These are phyloP conservation scores for Trichoderma sp. DNA, from an alignment of 2,329 filamentous ascomycete genomes.

Conservation along the genomic window DNA sequence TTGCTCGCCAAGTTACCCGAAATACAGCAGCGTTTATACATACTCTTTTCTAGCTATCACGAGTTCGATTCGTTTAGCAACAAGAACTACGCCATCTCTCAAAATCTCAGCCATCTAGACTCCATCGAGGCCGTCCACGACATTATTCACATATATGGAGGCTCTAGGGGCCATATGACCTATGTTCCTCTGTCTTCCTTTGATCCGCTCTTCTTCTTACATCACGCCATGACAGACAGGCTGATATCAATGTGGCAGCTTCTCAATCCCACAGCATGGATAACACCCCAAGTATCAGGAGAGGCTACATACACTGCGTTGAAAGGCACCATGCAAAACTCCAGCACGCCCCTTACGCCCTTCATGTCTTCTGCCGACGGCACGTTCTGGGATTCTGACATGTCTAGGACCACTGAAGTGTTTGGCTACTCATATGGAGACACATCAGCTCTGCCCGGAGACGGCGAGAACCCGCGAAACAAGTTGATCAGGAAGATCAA, in stretches of 20 bases:
- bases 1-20: constrained; percentile 49
- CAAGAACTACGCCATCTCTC: constrained; percentile 59
- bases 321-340: constrained; percentile 55
- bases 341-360: constrained; percentile 62
- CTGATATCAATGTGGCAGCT: constrained; percentile 76
- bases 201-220: constrained; percentile 77
- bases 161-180: constrained; percentile 66
- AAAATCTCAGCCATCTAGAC: constrained; percentile 54
- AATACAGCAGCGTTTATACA: constrained; percentile 65
- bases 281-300: constrained; percentile 56
- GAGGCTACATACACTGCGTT: constrained; percentile 63
- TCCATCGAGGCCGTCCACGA: constrained; percentile 68
- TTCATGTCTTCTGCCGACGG: constrained; percentile 62
- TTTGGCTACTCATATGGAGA: constrained; percentile 80
- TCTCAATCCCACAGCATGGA: constrained; percentile 68
- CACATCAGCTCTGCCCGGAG: constrained; percentile 36
- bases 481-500: constrained; percentile 54
- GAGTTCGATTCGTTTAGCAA: constrained; percentile 71
- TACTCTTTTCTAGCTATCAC: constrained; percentile 66
- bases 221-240: constrained; percentile 76
- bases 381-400: constrained; percentile 68
- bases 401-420: constrained; percentile 56
- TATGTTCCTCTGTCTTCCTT: constrained; percentile 73
- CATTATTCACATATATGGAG: constrained; percentile 60
- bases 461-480: constrained; percentile 33